These are phyloP conservation scores for Luvunga scandens DNA, from an alignment of 345 rosid genomes.

Conservation along the genomic window DNA sequence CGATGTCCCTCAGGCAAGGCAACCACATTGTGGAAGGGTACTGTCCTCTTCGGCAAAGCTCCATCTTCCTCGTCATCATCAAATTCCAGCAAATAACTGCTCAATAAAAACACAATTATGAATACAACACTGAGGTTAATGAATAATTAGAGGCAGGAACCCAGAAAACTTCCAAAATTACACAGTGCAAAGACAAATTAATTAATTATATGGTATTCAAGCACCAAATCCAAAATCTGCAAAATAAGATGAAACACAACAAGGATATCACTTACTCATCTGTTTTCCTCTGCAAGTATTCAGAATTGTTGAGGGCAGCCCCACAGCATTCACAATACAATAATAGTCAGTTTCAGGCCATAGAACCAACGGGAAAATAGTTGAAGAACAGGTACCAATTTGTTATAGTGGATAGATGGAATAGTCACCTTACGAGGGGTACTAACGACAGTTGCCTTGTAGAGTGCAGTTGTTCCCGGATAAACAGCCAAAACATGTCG, in stretches of 20 bases:
- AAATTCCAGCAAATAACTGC: slow-evolving; percentile 84
- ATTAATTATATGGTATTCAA: neutral
- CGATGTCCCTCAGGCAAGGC: slow-evolving; percentile 82
- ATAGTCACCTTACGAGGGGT: slow-evolving; percentile 69
- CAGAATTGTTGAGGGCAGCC: slow-evolving; percentile 17
- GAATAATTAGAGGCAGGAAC: neutral
- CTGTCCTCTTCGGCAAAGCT: slow-evolving; percentile 78
- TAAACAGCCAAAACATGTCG: slow-evolving; percentile 95
- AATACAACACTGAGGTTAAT: neutral
- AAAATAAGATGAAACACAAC: neutral
- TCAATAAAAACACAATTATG: slow-evolving; percentile 11
- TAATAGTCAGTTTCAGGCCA: slow-evolving; percentile 27
- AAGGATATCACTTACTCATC: slow-evolving; percentile 73
- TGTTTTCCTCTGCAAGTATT: slow-evolving; percentile 62
- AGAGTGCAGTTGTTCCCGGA: slow-evolving; percentile 96
- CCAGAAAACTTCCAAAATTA: neutral
- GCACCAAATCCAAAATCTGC: neutral
- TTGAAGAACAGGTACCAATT: neutral
- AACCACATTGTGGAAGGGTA: slow-evolving; percentile 80
- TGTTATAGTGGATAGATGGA: neutral
- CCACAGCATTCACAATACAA: slow-evolving; percentile 21
- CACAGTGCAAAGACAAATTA: neutral
- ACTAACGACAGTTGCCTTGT: slow-evolving; percentile 86
- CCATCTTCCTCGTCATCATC: slow-evolving; percentile 99
- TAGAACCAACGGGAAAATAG: neutral